Evolutionary conservation across 345 rosid genomes (phyloP).

Genomic region (Rubroshorea leprosula): DNA sequence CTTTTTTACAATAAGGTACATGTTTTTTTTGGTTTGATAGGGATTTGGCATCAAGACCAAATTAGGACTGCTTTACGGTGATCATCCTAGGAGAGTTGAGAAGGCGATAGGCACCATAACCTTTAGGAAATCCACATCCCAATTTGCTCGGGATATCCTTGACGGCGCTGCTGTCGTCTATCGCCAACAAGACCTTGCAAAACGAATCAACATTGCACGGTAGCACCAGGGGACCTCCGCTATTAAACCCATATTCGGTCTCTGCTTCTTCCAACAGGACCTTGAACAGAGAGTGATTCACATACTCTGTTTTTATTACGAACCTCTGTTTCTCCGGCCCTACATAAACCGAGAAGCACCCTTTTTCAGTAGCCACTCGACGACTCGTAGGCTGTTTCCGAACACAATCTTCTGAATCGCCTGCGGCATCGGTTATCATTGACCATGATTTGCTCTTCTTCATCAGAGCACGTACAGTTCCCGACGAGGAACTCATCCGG

Average conservation of each 20-base stretch:
- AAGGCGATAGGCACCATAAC: conserved; percentile 23
- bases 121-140: conserved; percentile 31
- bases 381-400: too few relatives aligned
- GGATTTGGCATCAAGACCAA: too few relatives aligned
- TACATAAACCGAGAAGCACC: conserved; percentile 16
- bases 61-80: background rate
- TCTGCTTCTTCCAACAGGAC: conserved; percentile 62
- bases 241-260: conserved; percentile 50
- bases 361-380: too few relatives aligned
- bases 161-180: conserved; percentile 23
- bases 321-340: conserved; percentile 56
- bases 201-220: conserved; percentile 59
- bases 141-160: background rate
- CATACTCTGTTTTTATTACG: conserved; percentile 45
- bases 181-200: conserved; percentile 36
- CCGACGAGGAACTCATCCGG: too few relatives aligned
- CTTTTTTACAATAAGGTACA: too few relatives aligned
- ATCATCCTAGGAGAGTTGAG: background rate
- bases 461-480: too few relatives aligned
- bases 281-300: conserved; percentile 57
- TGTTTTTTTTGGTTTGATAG: too few relatives aligned
- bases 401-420: too few relatives aligned
- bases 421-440: too few relatives aligned
- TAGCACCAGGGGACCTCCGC: conserved; percentile 56
- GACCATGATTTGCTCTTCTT: too few relatives aligned